These are phyloP conservation scores for Discostella stelligeroides DNA, from an alignment of 108 stramenopile species.

Conservation along the genomic window DNA sequence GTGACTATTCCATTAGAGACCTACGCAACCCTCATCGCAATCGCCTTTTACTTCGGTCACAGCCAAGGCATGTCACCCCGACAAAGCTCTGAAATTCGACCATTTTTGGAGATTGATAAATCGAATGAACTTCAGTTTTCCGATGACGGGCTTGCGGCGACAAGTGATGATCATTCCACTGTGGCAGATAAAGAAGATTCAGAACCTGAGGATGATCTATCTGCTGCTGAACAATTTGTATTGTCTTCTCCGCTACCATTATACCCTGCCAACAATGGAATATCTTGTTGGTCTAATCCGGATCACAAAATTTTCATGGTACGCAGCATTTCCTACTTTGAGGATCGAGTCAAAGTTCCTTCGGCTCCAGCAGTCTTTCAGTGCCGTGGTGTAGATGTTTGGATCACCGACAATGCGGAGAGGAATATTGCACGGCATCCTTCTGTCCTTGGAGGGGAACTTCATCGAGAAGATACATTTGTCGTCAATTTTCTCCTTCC, in stretches of 20 bases:
- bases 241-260: constrained; percentile 76
- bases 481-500: constrained; percentile 90
- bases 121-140: constrained; percentile 5
- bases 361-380: constrained; percentile 71
- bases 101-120: too few relatives aligned
- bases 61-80: constrained; percentile 17
- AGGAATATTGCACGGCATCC: constrained; percentile 87
- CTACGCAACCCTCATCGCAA: constrained; percentile 29
- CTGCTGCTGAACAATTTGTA: constrained; percentile 11
- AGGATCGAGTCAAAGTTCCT: constrained; percentile 78
- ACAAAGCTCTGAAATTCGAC: constrained; percentile 7
- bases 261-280: constrained; percentile 71
- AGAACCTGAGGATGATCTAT: constrained; percentile 44
- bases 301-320: constrained; percentile 77
- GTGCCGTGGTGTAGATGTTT: constrained; percentile 88
- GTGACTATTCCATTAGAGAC: constrained; percentile 38
- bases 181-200: constrained; percentile 45
- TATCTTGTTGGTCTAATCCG: constrained; percentile 84
- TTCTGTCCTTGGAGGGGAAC: constrained; percentile 74
- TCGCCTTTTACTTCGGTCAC: constrained; percentile 43
- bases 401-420: constrained; percentile 88
- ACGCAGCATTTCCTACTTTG: constrained; percentile 75
- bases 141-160: not conserved
- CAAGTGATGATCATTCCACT: constrained; percentile 48
- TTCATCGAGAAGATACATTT: constrained; percentile 80